Base-by-base conservation (phyloP, 2,329 filamentous ascomycete species). In the Calonectria pseudoturangicola region DNA sequence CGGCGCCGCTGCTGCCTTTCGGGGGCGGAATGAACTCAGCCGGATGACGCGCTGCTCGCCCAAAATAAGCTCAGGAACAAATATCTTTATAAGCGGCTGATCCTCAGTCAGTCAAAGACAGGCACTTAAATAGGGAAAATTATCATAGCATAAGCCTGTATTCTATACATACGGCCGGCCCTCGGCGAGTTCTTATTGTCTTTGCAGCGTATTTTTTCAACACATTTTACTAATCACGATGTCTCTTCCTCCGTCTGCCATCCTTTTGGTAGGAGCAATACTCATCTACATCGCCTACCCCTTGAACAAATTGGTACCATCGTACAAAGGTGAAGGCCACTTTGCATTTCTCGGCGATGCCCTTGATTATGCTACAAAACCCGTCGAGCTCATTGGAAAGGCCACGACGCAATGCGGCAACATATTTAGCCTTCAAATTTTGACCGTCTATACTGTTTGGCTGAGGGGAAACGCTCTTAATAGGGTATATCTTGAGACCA, bases 301-400 rank as follows among this genome's bases (percentile, higher is more conserved):
- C n/a, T 62, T 54, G 33, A 18, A 27, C 7, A 50, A 43, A 47
- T 62, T 33, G 25, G 51, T 66, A 6, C 68, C 68, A 2, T 54
- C 43, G 13, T 71, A 71, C 68, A 66, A 71, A 36, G 68, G 68
- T n/a, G 63, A 71, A 4, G n/a, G 63, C 13, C 47, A 18, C 5
- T 66, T 71, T 25, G 65, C 68, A 15, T 71, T 71, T 39, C 68
- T 71, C 12, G 47, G 68, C 3, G 68, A 71, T 25, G 68, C 68
- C 13, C 45, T 71, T 25, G 68, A 71, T 56, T 71, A 71, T 43
- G 63, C 63, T 36, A 71, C 54, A 33, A 58, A 36, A 10, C 68
- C 68, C 3, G 36, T 71, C n/a, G 68, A 71, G 13, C 68, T 71
- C 27, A 66, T 71, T 9, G 30, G 21, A 25, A 71, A 62, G 51